Evolutionary conservation across 2,329 filamentous ascomycete genomes (phyloP).

Genomic region (Lasiodiplodia sp.): DNA sequence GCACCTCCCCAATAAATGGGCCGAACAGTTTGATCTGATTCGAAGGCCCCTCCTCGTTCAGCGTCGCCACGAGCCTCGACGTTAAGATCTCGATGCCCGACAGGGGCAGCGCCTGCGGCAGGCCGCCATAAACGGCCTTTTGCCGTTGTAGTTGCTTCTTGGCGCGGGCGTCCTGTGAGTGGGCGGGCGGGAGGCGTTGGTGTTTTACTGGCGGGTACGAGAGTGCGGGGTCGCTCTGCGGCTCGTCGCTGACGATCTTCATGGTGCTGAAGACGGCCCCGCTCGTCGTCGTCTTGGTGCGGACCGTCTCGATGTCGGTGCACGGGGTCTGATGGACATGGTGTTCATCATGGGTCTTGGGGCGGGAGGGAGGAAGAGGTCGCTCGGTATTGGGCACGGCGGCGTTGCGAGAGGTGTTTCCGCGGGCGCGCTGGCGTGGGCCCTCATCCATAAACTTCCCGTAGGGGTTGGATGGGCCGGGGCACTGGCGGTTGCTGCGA

Average conservation of each 20-base stretch:
- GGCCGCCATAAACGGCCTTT: constrained; percentile 2
- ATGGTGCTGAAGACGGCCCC: constrained; percentile 26
- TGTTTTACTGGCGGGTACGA: background rate
- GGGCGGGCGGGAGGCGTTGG: background rate
- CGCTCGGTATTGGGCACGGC: background rate
- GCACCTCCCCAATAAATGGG: constrained; percentile 26
- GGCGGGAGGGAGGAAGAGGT: background rate
- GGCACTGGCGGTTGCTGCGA: constrained; percentile 44
- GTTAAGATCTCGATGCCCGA: constrained; percentile 13
- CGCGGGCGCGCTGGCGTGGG: constrained; percentile 15
- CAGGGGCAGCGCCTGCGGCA: background rate
- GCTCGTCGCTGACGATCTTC: constrained; percentile 19
- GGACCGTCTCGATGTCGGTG: constrained; percentile 25
- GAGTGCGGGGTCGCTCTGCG: background rate
- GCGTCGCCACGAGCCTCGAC: constrained; percentile 17
- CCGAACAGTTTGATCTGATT: constrained; percentile 26
- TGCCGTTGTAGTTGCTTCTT: constrained; percentile 5
- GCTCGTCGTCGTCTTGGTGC: constrained; percentile 2
- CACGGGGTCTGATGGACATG: constrained; percentile 7
- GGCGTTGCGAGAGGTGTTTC: background rate
- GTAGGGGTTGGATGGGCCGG: constrained; percentile 36
- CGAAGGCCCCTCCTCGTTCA: constrained; percentile 13
- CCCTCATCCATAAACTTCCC: constrained; percentile 29
- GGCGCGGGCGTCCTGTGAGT: background rate
- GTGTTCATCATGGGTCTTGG: background rate